Evolutionary conservation across 768 basidiomycete species (phyloP).

Genomic region (Calocybe cyanea): DNA sequence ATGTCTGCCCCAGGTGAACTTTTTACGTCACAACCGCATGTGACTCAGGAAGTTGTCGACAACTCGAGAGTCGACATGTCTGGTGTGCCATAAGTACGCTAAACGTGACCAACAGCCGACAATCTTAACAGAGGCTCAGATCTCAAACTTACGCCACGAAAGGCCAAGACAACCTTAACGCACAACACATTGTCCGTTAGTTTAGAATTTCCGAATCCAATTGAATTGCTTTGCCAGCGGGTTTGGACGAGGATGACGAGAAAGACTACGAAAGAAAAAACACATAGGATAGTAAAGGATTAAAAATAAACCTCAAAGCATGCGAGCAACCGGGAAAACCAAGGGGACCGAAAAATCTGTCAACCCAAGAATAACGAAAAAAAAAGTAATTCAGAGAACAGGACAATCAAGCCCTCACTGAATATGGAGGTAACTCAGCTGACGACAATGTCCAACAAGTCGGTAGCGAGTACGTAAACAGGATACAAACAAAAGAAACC

Average conservation of each 20-base stretch:
- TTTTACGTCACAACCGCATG: too few relatives aligned
- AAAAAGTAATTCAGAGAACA: neutral
- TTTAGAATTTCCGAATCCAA: slow-evolving; percentile 5
- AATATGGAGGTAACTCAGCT: neutral
- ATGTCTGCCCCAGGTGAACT: too few relatives aligned
- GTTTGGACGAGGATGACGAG: slow-evolving; percentile 7
- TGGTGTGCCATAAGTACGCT: too few relatives aligned
- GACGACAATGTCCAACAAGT: too few relatives aligned
- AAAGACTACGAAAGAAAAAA: slow-evolving; percentile 15
- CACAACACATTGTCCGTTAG: too few relatives aligned
- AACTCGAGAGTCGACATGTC: too few relatives aligned
- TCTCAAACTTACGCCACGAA: too few relatives aligned
- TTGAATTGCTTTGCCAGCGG: slow-evolving; percentile 14
- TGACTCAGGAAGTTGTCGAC: too few relatives aligned
- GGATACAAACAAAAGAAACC: neutral
- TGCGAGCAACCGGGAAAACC: neutral
- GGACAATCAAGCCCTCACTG: slow-evolving; percentile 6
- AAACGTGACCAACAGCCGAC: too few relatives aligned
- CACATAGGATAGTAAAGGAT: slow-evolving; percentile 12
- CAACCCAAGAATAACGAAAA: neutral
- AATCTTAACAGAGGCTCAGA: too few relatives aligned
- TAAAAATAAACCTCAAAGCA: slow-evolving; percentile 11
- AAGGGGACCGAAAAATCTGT: neutral
- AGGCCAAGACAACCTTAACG: too few relatives aligned
- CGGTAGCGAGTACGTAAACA: too few relatives aligned